Evolutionary conservation across 1,139 yeast species (phyloP).

Genomic region (Magnusiomyces magnusii): DNA sequence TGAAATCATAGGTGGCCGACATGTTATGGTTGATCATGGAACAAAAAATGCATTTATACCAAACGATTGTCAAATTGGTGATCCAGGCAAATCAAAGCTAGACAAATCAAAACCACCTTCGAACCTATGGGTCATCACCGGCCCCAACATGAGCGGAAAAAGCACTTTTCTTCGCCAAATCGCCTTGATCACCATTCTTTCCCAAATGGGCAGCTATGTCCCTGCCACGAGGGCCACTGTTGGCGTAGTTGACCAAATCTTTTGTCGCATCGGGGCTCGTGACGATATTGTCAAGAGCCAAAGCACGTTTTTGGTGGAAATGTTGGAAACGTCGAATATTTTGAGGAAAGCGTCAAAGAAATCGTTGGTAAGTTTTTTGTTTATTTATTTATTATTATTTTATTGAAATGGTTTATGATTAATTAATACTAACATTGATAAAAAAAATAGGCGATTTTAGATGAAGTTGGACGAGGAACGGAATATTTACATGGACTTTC

Average conservation of each 20-base stretch:
- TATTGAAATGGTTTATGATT: no score
- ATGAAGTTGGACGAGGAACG: constrained; percentile 97
- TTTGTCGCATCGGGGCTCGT: constrained; percentile 83
- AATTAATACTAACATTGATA: neutral
- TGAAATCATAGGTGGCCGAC: neutral
- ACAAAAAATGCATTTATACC: constrained; percentile 63
- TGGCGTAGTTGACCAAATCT: constrained; percentile 79
- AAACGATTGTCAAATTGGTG: constrained; percentile 49
- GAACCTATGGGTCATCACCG: constrained; percentile 68
- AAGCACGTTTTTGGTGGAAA: constrained; percentile 96
- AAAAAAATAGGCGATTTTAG: constrained; percentile 55
- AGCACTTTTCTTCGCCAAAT: constrained; percentile 84
- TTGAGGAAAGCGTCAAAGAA: constrained; percentile 63
- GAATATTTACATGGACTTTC: constrained; percentile 85
- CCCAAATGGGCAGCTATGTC: constrained; percentile 85
- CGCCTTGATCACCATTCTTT: constrained; percentile 74
- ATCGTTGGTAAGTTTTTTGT: constrained; percentile 39
- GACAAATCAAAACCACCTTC: no score
- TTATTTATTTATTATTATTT: no score
- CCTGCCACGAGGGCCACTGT: constrained; percentile 69
- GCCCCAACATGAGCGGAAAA: constrained; percentile 98
- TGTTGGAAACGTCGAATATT: constrained; percentile 88
- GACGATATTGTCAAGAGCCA: constrained; percentile 82
- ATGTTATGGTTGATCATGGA: constrained; percentile 40
- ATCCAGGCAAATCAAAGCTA: no score